Evolutionary conservation across 345 rosid species (phyloP), one percentile per base, ranked within the genome.

Genomic region (Salix koriyanagi): DNA sequence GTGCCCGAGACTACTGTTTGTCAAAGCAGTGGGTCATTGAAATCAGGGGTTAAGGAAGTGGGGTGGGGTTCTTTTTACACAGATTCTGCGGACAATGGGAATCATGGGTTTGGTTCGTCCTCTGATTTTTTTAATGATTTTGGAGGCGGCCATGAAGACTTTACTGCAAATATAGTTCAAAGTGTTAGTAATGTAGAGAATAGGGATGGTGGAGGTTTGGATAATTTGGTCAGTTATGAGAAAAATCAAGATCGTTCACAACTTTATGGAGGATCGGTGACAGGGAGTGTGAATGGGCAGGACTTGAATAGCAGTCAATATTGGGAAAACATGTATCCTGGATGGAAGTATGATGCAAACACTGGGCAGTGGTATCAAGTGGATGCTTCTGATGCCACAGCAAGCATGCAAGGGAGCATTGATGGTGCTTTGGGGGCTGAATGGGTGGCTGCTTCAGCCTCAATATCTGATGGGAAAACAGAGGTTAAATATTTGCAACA

Each of bases 321-420:
- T 66, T 96, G 96, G 97, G 98, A 94, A 78, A 84, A 82, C 82
- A 70, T 86, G 79, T 96, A 92, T 86, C 97, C 99, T 1, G 99
- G 99, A 19, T 96, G 99, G 99, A 85, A 80, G 76, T 88, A 77
- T 81, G 97, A 96, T 79, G 82, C 79, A 56, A 89, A 70, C 79
- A 88, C 91, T 41, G 96, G 89, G 74, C 94, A 88, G 72, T 96
- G 99, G 97, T 92, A 88, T 85, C 94, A 89, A 74, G 82, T 89
- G 83, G 92, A 85, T 77, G 81, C 83, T 70, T 85, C 74, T 58
- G 86, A 83, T 60, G 70, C 82, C 15, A 74, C 77, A 50, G 23
- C 58, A 36, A 79, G 50, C 78, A 69, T 79, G 41, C 89, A 86
- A 72, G 92, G 69, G 71, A 81, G 81, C 76, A 77, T 54, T 67